A percentile compares a stretch with the other conserved stretches of the same genome.
Evolutionary conservation across 768 basidiomycete genomes (phyloP).

Genomic region (Strobilomyces confusus): DNA sequence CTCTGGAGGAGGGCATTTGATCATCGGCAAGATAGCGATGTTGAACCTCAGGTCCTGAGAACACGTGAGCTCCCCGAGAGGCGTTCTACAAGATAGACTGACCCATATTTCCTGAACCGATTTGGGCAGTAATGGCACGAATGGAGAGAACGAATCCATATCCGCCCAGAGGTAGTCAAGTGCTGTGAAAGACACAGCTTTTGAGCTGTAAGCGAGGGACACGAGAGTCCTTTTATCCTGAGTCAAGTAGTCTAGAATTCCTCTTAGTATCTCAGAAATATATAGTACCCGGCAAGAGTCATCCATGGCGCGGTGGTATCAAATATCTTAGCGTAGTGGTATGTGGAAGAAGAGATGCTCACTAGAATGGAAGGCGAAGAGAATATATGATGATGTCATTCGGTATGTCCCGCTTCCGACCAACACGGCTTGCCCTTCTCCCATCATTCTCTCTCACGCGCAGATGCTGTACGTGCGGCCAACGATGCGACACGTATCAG

Average conservation of each 20-base stretch:
- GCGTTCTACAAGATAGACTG: background rate
- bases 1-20: conserved; percentile 11
- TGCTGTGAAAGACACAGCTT: conserved; percentile 6
- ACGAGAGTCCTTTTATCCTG: conserved; percentile 8
- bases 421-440: too few species aligned
- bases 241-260: conserved; percentile 9
- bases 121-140: conserved; percentile 14
- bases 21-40: background rate
- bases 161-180: conserved; percentile 19
- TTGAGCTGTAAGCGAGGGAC: conserved; percentile 11
- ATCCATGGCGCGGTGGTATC: conserved; percentile 1
- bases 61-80: background rate
- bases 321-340: background rate
- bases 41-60: conserved; percentile 4
- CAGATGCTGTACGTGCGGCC: too few species aligned
- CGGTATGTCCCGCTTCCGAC: background rate
- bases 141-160: conserved; percentile 16
- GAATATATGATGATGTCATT: background rate
- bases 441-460: too few species aligned
- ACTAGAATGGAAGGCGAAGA: background rate
- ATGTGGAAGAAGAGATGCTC: background rate
- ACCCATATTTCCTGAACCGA: conserved; percentile 11
- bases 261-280: conserved; percentile 15
- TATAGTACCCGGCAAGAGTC: conserved; percentile 2
- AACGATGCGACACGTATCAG: too few species aligned